These are phyloP conservation scores for Beauveria varroae DNA, from an alignment of 2,329 filamentous ascomycete species.

Conservation along the genomic window DNA sequence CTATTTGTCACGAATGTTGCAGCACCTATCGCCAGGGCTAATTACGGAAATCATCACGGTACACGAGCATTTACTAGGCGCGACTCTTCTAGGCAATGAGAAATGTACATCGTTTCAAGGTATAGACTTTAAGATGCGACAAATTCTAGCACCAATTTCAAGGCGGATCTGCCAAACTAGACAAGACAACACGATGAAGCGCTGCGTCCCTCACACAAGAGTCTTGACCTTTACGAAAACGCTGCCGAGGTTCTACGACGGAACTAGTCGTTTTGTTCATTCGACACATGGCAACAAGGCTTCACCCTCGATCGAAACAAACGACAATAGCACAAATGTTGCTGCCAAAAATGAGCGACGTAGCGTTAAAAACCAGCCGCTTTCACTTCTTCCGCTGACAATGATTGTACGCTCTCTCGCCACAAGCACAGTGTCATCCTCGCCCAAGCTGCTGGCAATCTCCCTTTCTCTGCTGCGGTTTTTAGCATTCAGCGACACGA, in stretches of 20 bases:
- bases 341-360: neutral
- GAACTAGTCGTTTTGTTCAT: neutral
- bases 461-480: neutral
- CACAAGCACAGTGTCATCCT: constrained; percentile 5
- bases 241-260: no score
- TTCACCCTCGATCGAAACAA: neutral
- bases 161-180: neutral
- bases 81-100: neutral
- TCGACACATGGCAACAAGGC: neutral
- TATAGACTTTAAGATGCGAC: neutral
- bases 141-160: neutral
- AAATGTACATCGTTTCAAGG: neutral
- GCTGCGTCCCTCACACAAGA: neutral
- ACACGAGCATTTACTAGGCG: neutral
- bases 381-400: neutral
- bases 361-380: neutral
- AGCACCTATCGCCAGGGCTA: neutral
- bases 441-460: neutral
- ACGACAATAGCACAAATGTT: neutral
- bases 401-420: neutral
- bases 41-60: neutral
- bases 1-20: no score
- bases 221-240: neutral
- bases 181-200: neutral
- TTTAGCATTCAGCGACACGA: neutral